Evolutionary conservation across 305 asterid species (phyloP), one percentile per base, ranked within the genome.

Genomic region (Solanum chacoense): DNA sequence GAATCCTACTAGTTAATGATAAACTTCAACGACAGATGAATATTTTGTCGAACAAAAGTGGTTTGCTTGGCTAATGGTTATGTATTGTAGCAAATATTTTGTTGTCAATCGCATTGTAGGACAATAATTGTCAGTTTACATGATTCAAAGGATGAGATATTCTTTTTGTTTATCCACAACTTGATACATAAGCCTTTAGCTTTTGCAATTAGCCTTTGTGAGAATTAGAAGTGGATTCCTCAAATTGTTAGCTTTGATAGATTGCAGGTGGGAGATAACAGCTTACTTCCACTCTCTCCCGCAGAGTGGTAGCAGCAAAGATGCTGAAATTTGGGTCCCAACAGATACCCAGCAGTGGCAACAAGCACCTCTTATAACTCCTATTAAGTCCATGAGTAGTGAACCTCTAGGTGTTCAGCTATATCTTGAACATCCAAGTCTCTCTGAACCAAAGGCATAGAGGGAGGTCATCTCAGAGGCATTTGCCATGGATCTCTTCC

Each of bases 221-320:
- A 59, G 73, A 50, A 83, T 31, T 83, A 18, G 1, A 31, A 29
- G 6, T 38, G 77, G 8, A 12, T 31, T 86, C 71, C 45, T 87
- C 55, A 87, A 75, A 28, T 34, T 75, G 29, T 76, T 73, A 1
- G 34, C 67, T 76, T 76, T 76, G 31, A 81, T 91, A 97, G 99
- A 94, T 91, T 96, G 97, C 93, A 96, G 96, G 93, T 97, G 99
- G 99, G 99, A 97, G 88, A 94, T 97, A 90, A 95, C 94, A 8
- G 96, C 94, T 83, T 97, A 95, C 90, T 96, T 97, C 55, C 94
- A 93, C 3, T 86, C 93, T 85, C 93, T 94, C 40, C 99, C 98
- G 28, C 90, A 94, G 87, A 89, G 88, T 42, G 88, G 93, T 92
- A 90, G 92, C 67, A 92, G 95, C 91, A 93, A 92, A 83, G 93